Percentiles rank a stretch among this genome's conserved stretches.
These are phyloP conservation scores for Dioscorea zingiberensis DNA, from an alignment of 106 monocot genomes.

Conservation along the genomic window DNA sequence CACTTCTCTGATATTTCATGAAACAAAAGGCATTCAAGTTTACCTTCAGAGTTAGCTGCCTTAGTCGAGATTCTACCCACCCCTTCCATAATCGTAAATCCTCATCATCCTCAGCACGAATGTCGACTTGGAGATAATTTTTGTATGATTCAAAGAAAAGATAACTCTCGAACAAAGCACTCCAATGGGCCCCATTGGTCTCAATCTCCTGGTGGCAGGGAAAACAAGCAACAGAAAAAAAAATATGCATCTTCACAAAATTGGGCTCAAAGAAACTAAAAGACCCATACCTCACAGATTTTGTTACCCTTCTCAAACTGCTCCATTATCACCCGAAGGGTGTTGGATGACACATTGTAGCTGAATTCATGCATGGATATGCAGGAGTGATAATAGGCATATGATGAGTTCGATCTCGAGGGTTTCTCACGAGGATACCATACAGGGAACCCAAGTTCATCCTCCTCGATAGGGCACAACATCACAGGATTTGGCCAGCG, in stretches of 20 bases:
- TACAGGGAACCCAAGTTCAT: slow-evolving; percentile 87
- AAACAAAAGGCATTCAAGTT: not conserved
- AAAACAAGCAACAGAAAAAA: not conserved
- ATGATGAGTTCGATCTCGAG: slow-evolving; percentile 78
- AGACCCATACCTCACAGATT: slow-evolving; percentile 62
- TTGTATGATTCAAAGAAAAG: slow-evolving; percentile 87
- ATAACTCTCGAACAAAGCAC: slow-evolving; percentile 74
- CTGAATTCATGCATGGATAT: slow-evolving; percentile 99
- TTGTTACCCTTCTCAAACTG: slow-evolving; percentile 79
- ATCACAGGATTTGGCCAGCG: slow-evolving; percentile 98
- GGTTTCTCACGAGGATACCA: slow-evolving; percentile 97
- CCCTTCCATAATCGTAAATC: slow-evolving; percentile 90
- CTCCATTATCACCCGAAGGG: slow-evolving; percentile 91
- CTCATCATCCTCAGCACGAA: slow-evolving; percentile 72
- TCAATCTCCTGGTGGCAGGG: slow-evolving; percentile 67
- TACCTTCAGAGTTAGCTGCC: slow-evolving; percentile 93
- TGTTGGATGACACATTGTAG: slow-evolving; percentile 95
- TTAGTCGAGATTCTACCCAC: slow-evolving; percentile 95
- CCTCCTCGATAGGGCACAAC: slow-evolving; percentile 81
- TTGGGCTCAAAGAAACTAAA: not conserved
- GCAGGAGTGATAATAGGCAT: slow-evolving; percentile 99
- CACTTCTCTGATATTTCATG: too few relatives aligned
- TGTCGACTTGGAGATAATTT: slow-evolving; percentile 93
- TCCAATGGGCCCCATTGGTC: slow-evolving; percentile 61
- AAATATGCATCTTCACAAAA: not conserved